Evolutionary conservation across 495 filamentous ascomycete genomes (phyloP), one percentile per base, ranked within the genome.

Genomic region (Podospora tetraspora): DNA sequence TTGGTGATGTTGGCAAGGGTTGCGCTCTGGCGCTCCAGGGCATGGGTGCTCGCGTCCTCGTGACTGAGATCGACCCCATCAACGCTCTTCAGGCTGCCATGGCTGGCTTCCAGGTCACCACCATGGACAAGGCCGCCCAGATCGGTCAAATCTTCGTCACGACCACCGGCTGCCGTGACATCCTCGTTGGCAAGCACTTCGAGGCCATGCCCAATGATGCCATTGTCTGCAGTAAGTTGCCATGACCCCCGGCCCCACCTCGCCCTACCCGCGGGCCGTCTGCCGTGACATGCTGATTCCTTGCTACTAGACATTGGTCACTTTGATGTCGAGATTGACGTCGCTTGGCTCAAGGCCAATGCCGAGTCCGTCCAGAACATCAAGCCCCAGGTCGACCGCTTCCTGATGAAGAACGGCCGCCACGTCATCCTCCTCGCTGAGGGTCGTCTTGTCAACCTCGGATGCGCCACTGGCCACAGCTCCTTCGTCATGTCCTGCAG

Each of bases 401-500:
- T 88, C 90, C 81, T 90, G 70, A 95, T 99, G 91, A 81, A 89
- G 79, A 97, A 80, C 84, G 95, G 96, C 83, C 90, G 91, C 76
- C 91, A 97, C 86, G 93, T 99, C 86, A 96, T 99, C 79, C 93
- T 99, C 70, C 89, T 99, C 67, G 95, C 95, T 71, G 95, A 99
- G 83, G 95, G 95, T 73, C 94, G 95, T 85, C 91, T 99, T 66
- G 96, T 99, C 83, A 99, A 99, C 87, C 86, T 99, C 66, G 95
- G 95, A 80, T 99, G 95, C 84, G 95, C 95, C 77, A 99, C 95
- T 68, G 95, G 95, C 69, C 95, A 99, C 91, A 97, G 94, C 74
- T 97, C 94, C 61, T 99, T 99, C 84, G 95, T 99, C 87, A 97
- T 99, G 95, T 96, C 92, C 72, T 99, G 95, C 91, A 97, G 94